Percentiles rank a stretch among this genome's conserved stretches.
Conservation (phyloP, 768 basidiomycete genomes). For the Crassisporium funariophilum region DNA sequence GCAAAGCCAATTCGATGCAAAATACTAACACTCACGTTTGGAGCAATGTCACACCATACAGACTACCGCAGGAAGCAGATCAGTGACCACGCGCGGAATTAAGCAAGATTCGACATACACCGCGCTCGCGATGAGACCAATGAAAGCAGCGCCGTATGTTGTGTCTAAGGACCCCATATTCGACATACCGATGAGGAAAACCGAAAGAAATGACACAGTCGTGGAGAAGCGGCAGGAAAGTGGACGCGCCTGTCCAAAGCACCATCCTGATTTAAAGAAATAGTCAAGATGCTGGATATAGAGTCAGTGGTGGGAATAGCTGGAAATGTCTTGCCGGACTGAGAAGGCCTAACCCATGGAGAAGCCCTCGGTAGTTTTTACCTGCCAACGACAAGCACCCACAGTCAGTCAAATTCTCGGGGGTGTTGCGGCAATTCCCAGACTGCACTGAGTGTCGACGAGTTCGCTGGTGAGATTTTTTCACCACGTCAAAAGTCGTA, state of each 20-base stretch:
- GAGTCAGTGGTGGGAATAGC: slow-evolving; percentile 9
- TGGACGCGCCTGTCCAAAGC: no score
- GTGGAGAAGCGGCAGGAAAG: no score
- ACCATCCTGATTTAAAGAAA: no score
- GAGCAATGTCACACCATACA: slow-evolving; percentile 50
- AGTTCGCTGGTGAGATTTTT: slow-evolving; percentile 3
- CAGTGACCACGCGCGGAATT: neutral
- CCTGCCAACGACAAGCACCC: slow-evolving; percentile 5
- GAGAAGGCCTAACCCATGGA: neutral
- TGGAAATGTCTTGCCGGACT: slow-evolving; percentile 11
- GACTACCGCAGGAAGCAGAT: slow-evolving; percentile 24
- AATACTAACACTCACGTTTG: slow-evolving; percentile 35
- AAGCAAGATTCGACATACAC: slow-evolving; percentile 33
- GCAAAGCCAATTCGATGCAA: neutral
- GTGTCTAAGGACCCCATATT: slow-evolving; percentile 59
- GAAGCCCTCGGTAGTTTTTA: slow-evolving; percentile 12
- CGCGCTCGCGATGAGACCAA: slow-evolving; percentile 46
- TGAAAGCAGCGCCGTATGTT: slow-evolving; percentile 47
- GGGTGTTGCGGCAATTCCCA: slow-evolving; percentile 11
- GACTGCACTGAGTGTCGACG: slow-evolving; percentile 1
- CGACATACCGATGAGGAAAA: no score
- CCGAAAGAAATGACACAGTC: no score
- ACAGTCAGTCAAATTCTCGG: slow-evolving; percentile 9
- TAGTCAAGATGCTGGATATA: no score
- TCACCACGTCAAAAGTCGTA: neutral